Conservation (phyloP, 2,329 filamentous ascomycete species). For the Lachnellula subtilissima region DNA sequence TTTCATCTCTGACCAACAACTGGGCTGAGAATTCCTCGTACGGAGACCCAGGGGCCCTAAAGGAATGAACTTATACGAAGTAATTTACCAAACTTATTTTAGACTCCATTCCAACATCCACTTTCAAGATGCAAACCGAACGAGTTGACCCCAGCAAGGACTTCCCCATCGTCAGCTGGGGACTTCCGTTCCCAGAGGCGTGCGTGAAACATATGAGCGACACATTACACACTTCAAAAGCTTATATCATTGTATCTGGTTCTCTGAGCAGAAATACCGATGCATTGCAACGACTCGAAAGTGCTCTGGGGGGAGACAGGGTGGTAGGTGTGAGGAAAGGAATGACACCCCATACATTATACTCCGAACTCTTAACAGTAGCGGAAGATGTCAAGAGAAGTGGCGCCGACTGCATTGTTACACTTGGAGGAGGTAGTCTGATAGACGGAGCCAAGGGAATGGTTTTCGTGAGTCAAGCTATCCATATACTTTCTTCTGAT, state of each 20-base stretch:
- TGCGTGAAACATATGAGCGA: not conserved
- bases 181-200: not conserved
- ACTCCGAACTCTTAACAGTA: conserved; percentile 24
- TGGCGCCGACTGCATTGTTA: conserved; percentile 35
- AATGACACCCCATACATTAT: conserved; percentile 24
- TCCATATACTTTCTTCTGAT: not conserved
- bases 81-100: not conserved
- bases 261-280: conserved; percentile 28
- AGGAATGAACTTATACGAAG: not conserved
- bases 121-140: not conserved
- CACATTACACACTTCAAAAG: not conserved
- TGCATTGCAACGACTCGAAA: conserved; percentile 18
- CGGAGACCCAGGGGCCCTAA: not conserved
- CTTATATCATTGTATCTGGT: conserved; percentile 22
- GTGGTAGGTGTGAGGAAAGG: conserved; percentile 25
- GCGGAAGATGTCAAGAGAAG: conserved; percentile 1
- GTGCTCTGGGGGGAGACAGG: conserved; percentile 18
- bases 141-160: not conserved
- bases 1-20: no score
- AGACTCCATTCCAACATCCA: not conserved
- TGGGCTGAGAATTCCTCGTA: not conserved
- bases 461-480: conserved; percentile 7
- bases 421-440: conserved; percentile 26
- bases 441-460: conserved; percentile 25
- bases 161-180: not conserved